Base-by-base conservation (phyloP, 2,329 filamentous ascomycete species). In the Neocatenulostroma microsporum region DNA sequence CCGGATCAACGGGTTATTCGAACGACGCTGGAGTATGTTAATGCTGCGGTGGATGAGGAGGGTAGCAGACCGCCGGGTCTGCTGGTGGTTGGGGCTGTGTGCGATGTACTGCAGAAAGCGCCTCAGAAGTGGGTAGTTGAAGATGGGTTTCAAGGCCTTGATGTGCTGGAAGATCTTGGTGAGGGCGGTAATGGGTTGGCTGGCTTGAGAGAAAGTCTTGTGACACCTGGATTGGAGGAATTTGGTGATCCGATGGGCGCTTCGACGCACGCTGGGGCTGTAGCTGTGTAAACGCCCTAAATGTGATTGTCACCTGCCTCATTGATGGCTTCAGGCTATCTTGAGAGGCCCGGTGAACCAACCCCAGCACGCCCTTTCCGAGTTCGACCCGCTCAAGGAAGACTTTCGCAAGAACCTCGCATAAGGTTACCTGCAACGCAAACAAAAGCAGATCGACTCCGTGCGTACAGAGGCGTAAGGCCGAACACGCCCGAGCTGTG, bases 1-100 rank as follows among this genome's bases (percentile, higher is more conserved):
- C 83, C 86, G 0, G 91, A 98, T 56, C 91, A 98, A 65, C 73
- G 89, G 32, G 84, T 98, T 12, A 88, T 98, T 19, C 73, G 91
- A 38, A 91, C 87, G 2, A 94, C 86, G 1, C 64, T 98, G 17
- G 73, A 79, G 49, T 73, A 82, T 51, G 85, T 96, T 1, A 82
- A 74, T 17, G 73, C 78, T 35, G 91, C 91, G 0, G 79, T 98
- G 30, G 87, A 95, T 58, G 78, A 84, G 33, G 86, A 93, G 54
- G 91, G 91, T 0, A 91, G 83, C 48, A 70, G 89, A 23, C 91
- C 91, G 11, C 91, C 91, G 0, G 91, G 91, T 0, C 60, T 98
- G 41, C 64, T 98, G 20, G 85, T 96, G 1, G 80, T 94, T 0
- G 91, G 91, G 0, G 69, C 73, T 30, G 84, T 86, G 3, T 98